These are phyloP conservation scores for Artemisia princeps DNA, from an alignment of 140 eudicot genomes.

Conservation along the genomic window DNA sequence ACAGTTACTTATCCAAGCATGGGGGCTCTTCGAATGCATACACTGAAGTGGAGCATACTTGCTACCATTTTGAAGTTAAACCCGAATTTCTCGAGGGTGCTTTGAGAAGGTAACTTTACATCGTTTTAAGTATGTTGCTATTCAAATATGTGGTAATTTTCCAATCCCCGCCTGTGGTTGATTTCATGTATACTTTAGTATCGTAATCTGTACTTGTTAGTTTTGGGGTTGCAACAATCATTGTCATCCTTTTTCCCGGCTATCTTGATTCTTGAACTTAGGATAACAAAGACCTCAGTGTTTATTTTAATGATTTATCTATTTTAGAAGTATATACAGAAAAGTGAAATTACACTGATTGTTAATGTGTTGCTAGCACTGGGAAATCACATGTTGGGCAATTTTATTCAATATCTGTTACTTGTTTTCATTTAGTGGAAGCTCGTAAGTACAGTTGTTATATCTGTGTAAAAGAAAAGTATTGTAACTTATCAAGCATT, in stretches of 20 bases:
- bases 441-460: not conserved
- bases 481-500: conserved; percentile 6
- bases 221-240: conserved; percentile 3
- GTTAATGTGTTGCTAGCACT: conserved; percentile 3
- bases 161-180: conserved; percentile 6
- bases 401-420: not conserved
- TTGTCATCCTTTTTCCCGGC: not conserved
- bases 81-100: conserved; percentile 82
- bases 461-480: not conserved
- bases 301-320: not conserved
- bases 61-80: conserved; percentile 96
- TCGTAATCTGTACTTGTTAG: not conserved
- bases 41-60: conserved; percentile 88
- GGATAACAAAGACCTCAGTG: conserved; percentile 11
- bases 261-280: conserved; percentile 4
- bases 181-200: conserved; percentile 1
- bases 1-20: conserved; percentile 94
- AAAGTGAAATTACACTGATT: not conserved
- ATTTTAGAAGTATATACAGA: conserved; percentile 1
- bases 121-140: conserved; percentile 14
- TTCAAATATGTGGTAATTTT: conserved; percentile 2
- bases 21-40: conserved; percentile 99
- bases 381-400: conserved; percentile 13
- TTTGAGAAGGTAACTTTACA: conserved; percentile 53
- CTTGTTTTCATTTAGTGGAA: not conserved